Base-by-base conservation (phyloP, 495 filamentous ascomycete genomes). In the Penicillium paradoxum region DNA sequence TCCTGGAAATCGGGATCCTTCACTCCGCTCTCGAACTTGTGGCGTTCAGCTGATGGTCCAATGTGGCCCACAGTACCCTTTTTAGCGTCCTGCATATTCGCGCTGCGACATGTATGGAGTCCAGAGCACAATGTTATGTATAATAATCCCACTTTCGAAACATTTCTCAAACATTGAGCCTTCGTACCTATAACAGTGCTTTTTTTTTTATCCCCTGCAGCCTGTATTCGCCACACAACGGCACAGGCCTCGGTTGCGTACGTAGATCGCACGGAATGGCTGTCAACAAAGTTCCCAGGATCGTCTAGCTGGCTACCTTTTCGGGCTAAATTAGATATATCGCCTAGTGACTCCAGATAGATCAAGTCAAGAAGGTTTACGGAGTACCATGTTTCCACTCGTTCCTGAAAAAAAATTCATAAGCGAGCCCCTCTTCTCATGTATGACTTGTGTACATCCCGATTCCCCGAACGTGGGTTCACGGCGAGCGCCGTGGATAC, bases 1-100 rank as follows among this genome's bases (percentile, higher is more conserved):
- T 63, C 62, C 62, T 63, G 62, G 62, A 60, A 65, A 44, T 51
- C 51, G 56, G 52, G 53, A 37, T 25, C 13, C 19, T 24, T 17
- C 11, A 27, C 15, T 48, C 24, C 7, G 24, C 7, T 27, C 24
- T 3, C 10, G 19, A 42, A 4, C 32, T 17, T 10, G 46, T 59
- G 51, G 60, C 36, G 56, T 45, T 25, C 27, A 40, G 17, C 32
- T 32, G 42, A 39, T 44, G 42, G 37, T 51, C 18, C 11, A 33
- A 5, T 11, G 3, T 22, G 38, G 7, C 14, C 48, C 48, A 51
- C 48, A 42, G 18, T 40, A 9, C 48, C 32, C 40, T 15, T 61
- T 56, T 30, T 53, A 60, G 62, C 62, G 45, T 54, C 38, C 34
- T 63, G 62, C 48, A 51, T 51, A 46, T 24, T 34, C 44, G 24